These are phyloP conservation scores for Aspergillus sp. DNA, from an alignment of 2,329 filamentous ascomycete genomes.

Conservation along the genomic window DNA sequence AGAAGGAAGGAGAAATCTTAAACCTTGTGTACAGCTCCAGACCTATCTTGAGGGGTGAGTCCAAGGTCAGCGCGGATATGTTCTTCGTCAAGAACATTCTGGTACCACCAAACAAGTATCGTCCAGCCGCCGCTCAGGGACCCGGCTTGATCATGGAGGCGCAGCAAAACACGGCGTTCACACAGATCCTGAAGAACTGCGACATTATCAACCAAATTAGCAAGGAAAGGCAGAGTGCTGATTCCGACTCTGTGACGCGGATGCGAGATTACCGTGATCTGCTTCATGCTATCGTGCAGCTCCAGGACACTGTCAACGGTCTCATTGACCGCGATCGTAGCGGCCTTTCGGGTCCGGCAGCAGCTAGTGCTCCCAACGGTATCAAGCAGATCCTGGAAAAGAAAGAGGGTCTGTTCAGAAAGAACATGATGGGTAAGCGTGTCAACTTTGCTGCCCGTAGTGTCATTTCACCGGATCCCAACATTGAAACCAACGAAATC, in stretches of 20 bases:
- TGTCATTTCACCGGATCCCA: conserved; percentile 96
- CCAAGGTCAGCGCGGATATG: conserved; percentile 69
- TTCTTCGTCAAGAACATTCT: conserved; percentile 86
- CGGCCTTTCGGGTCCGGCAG: conserved; percentile 69
- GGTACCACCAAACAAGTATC: conserved; percentile 86
- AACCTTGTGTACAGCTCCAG: conserved; percentile 78
- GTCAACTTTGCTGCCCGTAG: conserved; percentile 96
- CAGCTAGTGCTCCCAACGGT: conserved; percentile 75
- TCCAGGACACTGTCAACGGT: conserved; percentile 89
- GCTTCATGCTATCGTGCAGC: conserved; percentile 70
- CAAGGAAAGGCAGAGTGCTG: conserved; percentile 55
- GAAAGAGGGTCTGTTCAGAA: conserved; percentile 95
- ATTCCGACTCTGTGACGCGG: conserved; percentile 40
- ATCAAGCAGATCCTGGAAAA: conserved; percentile 98
- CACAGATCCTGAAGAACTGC: conserved; percentile 70
- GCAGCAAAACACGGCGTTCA: conserved; percentile 82
- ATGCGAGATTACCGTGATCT: conserved; percentile 65
- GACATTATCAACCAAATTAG: conserved; percentile 68
- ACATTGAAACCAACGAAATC: conserved; percentile 98
- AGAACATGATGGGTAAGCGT: conserved; percentile 99
- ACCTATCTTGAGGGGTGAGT: conserved; percentile 52
- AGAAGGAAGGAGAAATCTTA: conserved; percentile 78
- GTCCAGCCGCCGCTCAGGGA: conserved; percentile 77
- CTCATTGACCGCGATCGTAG: conserved; percentile 86
- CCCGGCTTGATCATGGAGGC: conserved; percentile 77